Evolutionary conservation across 495 filamentous ascomycete genomes (phyloP), one percentile per base, ranked within the genome.

Genomic region (Daldinia grandis): DNA sequence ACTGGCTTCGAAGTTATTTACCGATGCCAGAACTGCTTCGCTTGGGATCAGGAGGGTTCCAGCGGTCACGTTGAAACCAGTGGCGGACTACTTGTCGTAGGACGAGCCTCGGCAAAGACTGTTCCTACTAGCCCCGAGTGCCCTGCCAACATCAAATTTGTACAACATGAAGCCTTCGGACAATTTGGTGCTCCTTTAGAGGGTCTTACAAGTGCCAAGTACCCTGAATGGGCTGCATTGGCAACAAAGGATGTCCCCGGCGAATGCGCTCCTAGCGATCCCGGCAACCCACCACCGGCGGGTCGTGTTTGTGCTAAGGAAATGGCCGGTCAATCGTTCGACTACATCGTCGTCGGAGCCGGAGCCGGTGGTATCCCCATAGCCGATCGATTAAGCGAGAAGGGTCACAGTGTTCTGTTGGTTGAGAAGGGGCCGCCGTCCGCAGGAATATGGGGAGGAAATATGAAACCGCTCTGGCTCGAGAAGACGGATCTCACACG

Each of bases 351-450:
- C 49, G 84, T 90, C 64, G 90, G 90, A 50, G 86, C 82, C 64
- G 90, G 90, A 69, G 87, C 90, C 35, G 89, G 84, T 60, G 90
- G 90, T 61, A 86, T 91, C 51, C 87, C 89, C 35, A 78, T 89
- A 35, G 89, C 90, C 6, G 88, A 91, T 65, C 85, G 81, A 69
- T 83, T 92, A 17, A 88, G 86, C 91, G 73, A 99, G 84, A 71
- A 98, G 86, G 25, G 89, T 87, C 30, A 96, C 93, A 53, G 92
- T 88, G 83, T 98, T 90, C 21, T 88, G 87, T 82, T 97, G 92
- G 37, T 84, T 88, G 70, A 99, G 81, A 87, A 87, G 73, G 89
- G 89, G 19, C 85, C 86, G 17, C 84, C 87, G 51, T 88, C 87
- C n/a, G 83, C 87, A 9, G 87, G 84, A 57, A 80, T 83, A 50